phyloP scores from a whole-genome alignment of 1,139 yeast genomes.

The Kluyveromyces marxianus region DNA sequence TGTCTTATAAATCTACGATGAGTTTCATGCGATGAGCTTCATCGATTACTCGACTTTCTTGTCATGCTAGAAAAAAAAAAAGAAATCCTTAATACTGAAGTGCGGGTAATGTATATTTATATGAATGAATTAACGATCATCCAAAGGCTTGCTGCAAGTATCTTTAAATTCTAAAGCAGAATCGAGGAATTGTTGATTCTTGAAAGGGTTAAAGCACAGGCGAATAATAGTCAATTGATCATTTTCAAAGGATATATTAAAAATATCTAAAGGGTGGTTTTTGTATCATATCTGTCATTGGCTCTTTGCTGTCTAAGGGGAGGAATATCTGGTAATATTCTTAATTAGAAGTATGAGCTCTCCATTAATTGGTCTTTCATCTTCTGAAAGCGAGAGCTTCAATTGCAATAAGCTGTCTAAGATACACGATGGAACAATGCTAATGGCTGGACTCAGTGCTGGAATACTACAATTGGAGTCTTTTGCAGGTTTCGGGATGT shows the following conservation, averaged over 20 bases:
- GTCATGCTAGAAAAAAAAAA: conserved; percentile 3
- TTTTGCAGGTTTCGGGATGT: conserved; percentile 52
- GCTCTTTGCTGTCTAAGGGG: neutral
- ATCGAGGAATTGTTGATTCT: too few relatives aligned
- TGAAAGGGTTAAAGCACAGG: too few relatives aligned
- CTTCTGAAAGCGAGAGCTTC: conserved; percentile 16
- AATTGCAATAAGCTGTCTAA: conserved; percentile 38
- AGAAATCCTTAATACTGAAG: neutral
- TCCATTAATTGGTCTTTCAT: neutral
- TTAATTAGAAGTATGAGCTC: neutral
- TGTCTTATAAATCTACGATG: neutral
- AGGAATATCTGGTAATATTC: neutral
- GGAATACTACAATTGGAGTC: conserved; percentile 70
- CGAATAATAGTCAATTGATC: too few relatives aligned
- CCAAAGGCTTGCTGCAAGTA: neutral
- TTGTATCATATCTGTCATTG: neutral
- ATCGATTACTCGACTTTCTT: neutral
- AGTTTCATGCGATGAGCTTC: conserved; percentile 8
- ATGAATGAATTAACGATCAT: too few relatives aligned
- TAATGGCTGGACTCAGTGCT: conserved; percentile 61
- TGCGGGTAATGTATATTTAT: neutral
- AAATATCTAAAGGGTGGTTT: too few relatives aligned
- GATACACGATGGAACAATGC: conserved; percentile 57
- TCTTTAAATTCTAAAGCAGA: too few relatives aligned
- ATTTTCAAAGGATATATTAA: neutral